These are phyloP conservation scores for Pyrus communis DNA, from an alignment of 306 rosid genomes.

Conservation along the genomic window DNA sequence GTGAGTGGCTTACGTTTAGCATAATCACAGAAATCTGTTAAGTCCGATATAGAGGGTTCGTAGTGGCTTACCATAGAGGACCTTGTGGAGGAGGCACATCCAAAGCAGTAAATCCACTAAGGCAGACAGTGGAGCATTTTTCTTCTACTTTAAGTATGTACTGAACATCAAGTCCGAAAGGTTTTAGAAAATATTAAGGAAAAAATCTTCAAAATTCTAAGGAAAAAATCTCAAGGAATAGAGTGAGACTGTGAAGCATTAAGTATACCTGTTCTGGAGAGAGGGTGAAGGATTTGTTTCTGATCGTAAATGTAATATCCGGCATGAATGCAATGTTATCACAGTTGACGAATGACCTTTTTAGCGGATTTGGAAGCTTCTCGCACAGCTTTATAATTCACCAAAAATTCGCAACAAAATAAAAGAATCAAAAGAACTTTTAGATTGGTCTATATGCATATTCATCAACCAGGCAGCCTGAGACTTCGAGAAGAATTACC, in stretches of 20 bases:
- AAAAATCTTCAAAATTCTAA: background rate
- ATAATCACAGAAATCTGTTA: background rate
- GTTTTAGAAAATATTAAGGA: background rate
- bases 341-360: slow-evolving; percentile 53
- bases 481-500: slow-evolving; percentile 29
- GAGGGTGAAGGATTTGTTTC: slow-evolving; percentile 50
- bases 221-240: background rate
- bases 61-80: slow-evolving; percentile 56
- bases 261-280: slow-evolving; percentile 53
- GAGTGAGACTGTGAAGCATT: background rate
- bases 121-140: slow-evolving; percentile 41
- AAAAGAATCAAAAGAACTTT: background rate
- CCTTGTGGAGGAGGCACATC: slow-evolving; percentile 76
- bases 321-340: slow-evolving; percentile 40
- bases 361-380: slow-evolving; percentile 56
- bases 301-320: slow-evolving; percentile 43
- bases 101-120: slow-evolving; percentile 52
- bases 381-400: slow-evolving; percentile 48
- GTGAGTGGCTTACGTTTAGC: background rate
- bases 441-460: background rate
- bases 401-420: background rate
- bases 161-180: slow-evolving; percentile 26
- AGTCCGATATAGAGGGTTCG: background rate
- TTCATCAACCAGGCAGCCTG: background rate
- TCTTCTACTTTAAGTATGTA: slow-evolving; percentile 50